Conservation (phyloP, 73 alveolate genomes). For the Tetrahymena thermophila region DNA sequence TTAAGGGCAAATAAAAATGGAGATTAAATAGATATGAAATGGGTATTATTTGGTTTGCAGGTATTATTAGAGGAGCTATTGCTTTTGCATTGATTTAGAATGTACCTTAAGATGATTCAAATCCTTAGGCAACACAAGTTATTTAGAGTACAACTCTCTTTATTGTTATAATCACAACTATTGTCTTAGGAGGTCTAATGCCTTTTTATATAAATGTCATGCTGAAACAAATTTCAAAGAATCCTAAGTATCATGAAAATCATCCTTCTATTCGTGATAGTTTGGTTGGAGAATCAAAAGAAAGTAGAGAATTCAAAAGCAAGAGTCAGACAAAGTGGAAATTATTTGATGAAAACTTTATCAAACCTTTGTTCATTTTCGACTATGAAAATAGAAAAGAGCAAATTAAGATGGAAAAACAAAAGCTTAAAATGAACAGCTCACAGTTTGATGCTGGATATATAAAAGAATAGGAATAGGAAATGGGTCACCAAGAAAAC, state of each 20-base stretch:
- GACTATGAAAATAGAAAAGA: conserved; percentile 24
- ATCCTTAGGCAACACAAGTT: neutral
- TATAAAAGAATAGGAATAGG: neutral
- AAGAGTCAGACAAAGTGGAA: neutral
- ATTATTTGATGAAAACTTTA: neutral
- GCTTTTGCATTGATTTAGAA: conserved; percentile 75
- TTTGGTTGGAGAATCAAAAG: neutral
- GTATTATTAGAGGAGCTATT: conserved; percentile 82
- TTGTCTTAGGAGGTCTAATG: conserved; percentile 28
- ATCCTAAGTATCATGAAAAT: neutral
- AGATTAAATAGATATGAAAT: conserved; percentile 17
- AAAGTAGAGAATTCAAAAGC: neutral
- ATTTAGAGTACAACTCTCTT: conserved; percentile 28
- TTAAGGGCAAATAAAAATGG: conserved; percentile 19
- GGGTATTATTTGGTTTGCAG: conserved; percentile 73
- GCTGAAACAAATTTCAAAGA: neutral
- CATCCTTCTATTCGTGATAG: neutral
- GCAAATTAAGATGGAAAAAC: neutral
- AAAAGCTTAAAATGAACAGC: neutral
- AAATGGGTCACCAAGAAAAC: neutral
- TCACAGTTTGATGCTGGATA: neutral
- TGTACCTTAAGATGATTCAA: neutral
- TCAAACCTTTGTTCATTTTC: conserved; percentile 15
- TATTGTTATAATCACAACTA: conserved; percentile 32
- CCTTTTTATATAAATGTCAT: conserved; percentile 19